These are phyloP conservation scores for Gnomoniopsis sp. DNA, from an alignment of 2,329 filamentous ascomycete genomes.

Conservation along the genomic window DNA sequence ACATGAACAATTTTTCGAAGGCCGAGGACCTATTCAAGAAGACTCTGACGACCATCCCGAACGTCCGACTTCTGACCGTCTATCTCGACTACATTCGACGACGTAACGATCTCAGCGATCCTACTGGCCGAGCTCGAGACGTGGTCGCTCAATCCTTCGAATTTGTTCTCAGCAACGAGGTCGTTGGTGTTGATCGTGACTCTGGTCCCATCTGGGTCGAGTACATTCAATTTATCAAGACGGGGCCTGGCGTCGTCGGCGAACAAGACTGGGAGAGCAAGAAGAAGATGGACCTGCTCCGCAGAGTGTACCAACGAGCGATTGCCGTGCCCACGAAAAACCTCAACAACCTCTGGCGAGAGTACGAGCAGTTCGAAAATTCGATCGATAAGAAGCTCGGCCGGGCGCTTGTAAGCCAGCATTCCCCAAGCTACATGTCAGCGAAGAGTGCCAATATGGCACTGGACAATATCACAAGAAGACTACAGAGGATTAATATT, in stretches of 20 bases:
- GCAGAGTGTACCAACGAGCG: constrained; percentile 89
- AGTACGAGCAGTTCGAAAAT: constrained; percentile 97
- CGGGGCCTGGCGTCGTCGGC: constrained; percentile 78
- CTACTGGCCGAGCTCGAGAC: constrained; percentile 70
- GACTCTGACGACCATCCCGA: constrained; percentile 73
- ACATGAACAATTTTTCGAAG: constrained; percentile 74
- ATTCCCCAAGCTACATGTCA: constrained; percentile 92
- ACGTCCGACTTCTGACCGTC: constrained; percentile 84
- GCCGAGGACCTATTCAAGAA: constrained; percentile 82
- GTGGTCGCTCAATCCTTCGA: constrained; percentile 87
- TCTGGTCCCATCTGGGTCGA: constrained; percentile 89
- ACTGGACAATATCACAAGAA: constrained; percentile 81
- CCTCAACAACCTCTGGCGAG: constrained; percentile 87
- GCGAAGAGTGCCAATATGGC: constrained; percentile 87
- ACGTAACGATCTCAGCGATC: constrained; percentile 83
- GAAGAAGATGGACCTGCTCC: constrained; percentile 93
- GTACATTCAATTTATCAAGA: constrained; percentile 90
- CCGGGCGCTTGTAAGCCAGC: constrained; percentile 90
- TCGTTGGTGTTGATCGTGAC: constrained; percentile 84
- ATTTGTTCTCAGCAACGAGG: constrained; percentile 72
- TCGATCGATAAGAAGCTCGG: constrained; percentile 88
- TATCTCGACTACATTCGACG: constrained; percentile 96
- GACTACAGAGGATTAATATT: constrained; percentile 71
- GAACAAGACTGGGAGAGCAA: constrained; percentile 92
- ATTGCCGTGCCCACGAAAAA: constrained; percentile 82